Evolutionary conservation across 176 grass and related monocot genomes (phyloP).

Genomic region (Oryza meyeriana): DNA sequence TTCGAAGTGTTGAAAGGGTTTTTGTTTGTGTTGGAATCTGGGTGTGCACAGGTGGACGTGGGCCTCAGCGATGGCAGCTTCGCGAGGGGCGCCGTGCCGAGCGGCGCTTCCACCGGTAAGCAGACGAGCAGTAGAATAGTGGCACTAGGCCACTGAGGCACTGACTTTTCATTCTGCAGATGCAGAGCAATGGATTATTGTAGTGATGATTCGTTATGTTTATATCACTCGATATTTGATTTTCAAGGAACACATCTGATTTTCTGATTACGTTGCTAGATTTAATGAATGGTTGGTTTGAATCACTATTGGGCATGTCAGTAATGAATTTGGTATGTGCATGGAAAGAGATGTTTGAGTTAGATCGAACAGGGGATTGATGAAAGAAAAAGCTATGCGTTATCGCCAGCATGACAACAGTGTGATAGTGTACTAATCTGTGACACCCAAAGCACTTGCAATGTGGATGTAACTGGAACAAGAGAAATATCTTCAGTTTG

Average conservation of each 20-base stretch:
- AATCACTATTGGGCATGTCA: background rate
- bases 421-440: background rate
- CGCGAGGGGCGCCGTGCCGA: constrained; percentile 77
- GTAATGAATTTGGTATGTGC: background rate
- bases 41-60: constrained; percentile 50
- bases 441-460: background rate
- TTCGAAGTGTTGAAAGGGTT: background rate
- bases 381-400: background rate
- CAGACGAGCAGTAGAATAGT: no score
- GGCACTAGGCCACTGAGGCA: no score
- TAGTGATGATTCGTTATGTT: background rate
- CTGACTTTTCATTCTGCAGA: background rate
- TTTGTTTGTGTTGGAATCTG: background rate
- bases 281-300: background rate
- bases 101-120: constrained; percentile 91
- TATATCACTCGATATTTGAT: background rate
- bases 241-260: background rate
- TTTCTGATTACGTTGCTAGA: no score
- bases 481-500: background rate
- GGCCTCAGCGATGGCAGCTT: constrained; percentile 58
- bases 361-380: background rate
- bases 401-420: background rate
- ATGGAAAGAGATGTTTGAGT: background rate
- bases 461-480: background rate
- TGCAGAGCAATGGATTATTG: background rate